phyloP scores from a whole-genome alignment of 2,329 filamentous ascomycete species.

The Allantophomopsis cytisporea region DNA sequence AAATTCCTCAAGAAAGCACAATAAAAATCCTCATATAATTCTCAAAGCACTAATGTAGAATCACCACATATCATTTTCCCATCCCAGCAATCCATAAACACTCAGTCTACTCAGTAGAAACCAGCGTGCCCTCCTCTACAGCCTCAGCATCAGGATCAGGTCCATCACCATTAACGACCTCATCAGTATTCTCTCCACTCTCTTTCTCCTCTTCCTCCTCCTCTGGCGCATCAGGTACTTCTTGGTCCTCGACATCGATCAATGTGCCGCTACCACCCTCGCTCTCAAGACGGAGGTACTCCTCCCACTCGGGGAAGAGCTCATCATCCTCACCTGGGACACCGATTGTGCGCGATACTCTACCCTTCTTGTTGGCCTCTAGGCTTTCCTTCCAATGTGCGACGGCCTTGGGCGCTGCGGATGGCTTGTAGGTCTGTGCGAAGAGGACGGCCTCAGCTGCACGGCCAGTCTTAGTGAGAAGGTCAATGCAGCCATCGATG shows the following conservation, averaged over 20 bases:
- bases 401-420: conserved; percentile 52
- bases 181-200: conserved; percentile 1
- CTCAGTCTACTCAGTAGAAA: neutral
- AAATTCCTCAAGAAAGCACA: too few relatives aligned
- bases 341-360: conserved; percentile 73
- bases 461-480: conserved; percentile 67
- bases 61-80: too few relatives aligned
- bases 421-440: conserved; percentile 91
- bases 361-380: conserved; percentile 74
- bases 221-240: conserved; percentile 6
- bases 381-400: conserved; percentile 70
- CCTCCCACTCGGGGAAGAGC: conserved; percentile 92
- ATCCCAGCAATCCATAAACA: too few relatives aligned
- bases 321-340: conserved; percentile 73
- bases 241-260: conserved; percentile 14
- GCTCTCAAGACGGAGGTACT: conserved; percentile 70
- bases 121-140: conserved; percentile 5
- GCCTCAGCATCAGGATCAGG: conserved; percentile 10
- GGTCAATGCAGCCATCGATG: conserved; percentile 65
- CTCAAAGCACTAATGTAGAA: too few relatives aligned
- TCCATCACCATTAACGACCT: conserved; percentile 2
- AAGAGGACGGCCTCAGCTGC: conserved; percentile 81
- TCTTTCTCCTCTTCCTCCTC: neutral
- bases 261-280: conserved; percentile 34
- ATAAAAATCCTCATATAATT: too few relatives aligned